These are phyloP conservation scores for Trichoderma asperelloides DNA, from an alignment of 495 filamentous ascomycete genomes.

Conservation along the genomic window DNA sequence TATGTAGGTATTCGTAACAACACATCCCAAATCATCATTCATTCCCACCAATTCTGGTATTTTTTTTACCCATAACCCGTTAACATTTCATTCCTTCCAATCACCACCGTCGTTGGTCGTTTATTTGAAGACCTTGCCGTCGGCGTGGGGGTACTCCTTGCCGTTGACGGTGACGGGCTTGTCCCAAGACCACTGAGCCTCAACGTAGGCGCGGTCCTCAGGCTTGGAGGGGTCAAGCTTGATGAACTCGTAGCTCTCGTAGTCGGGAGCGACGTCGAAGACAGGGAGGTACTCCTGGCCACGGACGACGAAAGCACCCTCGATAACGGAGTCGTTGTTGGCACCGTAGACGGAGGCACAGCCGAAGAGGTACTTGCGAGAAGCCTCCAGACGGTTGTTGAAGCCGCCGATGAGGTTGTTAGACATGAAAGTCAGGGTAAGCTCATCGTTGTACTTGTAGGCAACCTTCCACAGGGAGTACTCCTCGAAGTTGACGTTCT, in stretches of 20 bases:
- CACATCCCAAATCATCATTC: not conserved
- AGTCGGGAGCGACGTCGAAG: conserved; percentile 95
- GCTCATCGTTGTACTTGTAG: conserved; percentile 98
- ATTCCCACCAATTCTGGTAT: conserved; percentile 9
- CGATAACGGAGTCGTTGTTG: conserved; percentile 78
- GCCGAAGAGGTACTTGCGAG: conserved; percentile 98
- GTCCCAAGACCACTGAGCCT: conserved; percentile 82
- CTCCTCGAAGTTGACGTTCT: conserved; percentile 83
- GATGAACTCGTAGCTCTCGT: conserved; percentile 88
- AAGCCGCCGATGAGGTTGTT: conserved; percentile 96
- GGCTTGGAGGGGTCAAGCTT: conserved; percentile 85
- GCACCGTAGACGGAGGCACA: conserved; percentile 78
- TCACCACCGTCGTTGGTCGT: conserved; percentile 17
- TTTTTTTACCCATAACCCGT: conserved; percentile 20
- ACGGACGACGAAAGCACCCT: conserved; percentile 88
- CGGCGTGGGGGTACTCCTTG: conserved; percentile 66
- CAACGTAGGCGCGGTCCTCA: conserved; percentile 74
- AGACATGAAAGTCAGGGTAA: conserved; percentile 95
- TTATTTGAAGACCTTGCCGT: conserved; percentile 98
- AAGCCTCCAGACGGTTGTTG: conserved; percentile 93
- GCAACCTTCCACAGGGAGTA: conserved; percentile 87
- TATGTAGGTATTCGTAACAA: not conserved
- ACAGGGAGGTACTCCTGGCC: conserved; percentile 79
- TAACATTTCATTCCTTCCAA: conserved; percentile 18
- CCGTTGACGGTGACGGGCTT: conserved; percentile 66